Evolutionary conservation across 257 asterid species (phyloP).

Genomic region (Penstemon davidsonii): DNA sequence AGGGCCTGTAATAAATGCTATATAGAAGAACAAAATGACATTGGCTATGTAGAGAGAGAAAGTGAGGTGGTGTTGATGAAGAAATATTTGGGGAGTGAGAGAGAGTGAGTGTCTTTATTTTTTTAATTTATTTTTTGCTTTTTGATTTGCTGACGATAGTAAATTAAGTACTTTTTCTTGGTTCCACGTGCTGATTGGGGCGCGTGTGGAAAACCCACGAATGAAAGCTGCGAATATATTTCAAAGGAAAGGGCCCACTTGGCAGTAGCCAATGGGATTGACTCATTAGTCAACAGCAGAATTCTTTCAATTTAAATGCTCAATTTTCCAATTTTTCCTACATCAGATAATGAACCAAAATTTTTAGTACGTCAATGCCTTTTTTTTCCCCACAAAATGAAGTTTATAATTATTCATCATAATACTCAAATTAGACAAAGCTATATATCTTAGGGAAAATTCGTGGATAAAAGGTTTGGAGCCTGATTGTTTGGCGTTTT

Average conservation of each 20-base stretch:
- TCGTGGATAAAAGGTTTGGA: too few species aligned
- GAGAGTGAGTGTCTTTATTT: constrained; percentile 9
- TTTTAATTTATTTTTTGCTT: constrained; percentile 26
- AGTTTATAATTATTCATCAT: too few species aligned
- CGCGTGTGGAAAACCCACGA: constrained; percentile 63
- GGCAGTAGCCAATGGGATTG: constrained; percentile 33
- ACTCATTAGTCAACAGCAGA: constrained; percentile 39
- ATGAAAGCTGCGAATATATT: constrained; percentile 33
- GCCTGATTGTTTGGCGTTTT: too few species aligned
- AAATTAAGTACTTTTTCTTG: constrained; percentile 22
- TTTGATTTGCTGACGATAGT: constrained; percentile 25
- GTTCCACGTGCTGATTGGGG: constrained; percentile 55
- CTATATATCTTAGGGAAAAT: too few species aligned
- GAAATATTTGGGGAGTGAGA: background rate
- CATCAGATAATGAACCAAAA: background rate
- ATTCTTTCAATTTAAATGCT: background rate
- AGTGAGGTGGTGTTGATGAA: background rate
- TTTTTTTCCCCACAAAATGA: too few species aligned
- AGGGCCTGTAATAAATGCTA: background rate
- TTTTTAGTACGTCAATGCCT: too few species aligned
- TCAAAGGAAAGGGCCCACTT: constrained; percentile 41
- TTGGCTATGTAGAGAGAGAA: constrained; percentile 29
- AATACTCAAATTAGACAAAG: too few species aligned
- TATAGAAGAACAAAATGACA: constrained; percentile 22
- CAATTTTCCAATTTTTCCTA: background rate